Conservation (phyloP, 2,329 filamentous ascomycete genomes). For the Colletotrichum aenigma region DNA sequence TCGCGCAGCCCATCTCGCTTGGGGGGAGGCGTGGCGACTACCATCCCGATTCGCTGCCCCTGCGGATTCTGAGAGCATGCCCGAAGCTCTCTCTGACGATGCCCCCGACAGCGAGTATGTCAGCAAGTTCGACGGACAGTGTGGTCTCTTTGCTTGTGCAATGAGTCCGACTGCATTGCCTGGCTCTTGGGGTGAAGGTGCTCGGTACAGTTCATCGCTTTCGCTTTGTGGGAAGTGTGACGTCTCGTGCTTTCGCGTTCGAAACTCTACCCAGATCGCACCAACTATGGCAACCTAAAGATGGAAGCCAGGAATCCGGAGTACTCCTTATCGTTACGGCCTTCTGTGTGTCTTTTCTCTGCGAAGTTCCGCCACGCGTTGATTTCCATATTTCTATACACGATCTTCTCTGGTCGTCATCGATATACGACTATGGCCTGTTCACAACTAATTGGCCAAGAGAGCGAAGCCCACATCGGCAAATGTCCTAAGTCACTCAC, state of each 20-base stretch:
- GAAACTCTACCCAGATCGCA: fast-evolving
- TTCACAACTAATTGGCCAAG: too few relatives aligned
- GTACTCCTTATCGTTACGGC: fast-evolving
- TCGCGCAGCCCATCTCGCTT: too few relatives aligned
- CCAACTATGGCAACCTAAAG: too few relatives aligned
- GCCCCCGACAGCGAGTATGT: not conserved
- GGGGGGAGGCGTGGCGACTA: not conserved
- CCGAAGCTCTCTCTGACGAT: not conserved
- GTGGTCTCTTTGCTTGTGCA: not conserved
- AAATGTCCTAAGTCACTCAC: not conserved
- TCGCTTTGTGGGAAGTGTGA: not conserved
- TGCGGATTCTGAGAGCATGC: too few relatives aligned
- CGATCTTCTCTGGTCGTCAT: fast-evolving
- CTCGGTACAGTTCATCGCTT: not conserved
- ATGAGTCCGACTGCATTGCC: not conserved
- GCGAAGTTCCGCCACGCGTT: too few relatives aligned
- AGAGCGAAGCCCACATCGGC: too few relatives aligned
- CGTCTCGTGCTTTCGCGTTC: not conserved
- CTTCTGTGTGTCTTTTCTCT: too few relatives aligned
- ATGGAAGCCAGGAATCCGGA: too few relatives aligned
- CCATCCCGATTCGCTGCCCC: not conserved
- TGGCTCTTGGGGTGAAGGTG: not conserved
- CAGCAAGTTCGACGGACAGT: not conserved
- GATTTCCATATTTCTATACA: fast-evolving
- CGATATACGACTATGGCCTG: too few relatives aligned